These are phyloP conservation scores for Marasmius sp. DNA, from an alignment of 1,284 basidiomycete species.

Conservation along the genomic window DNA sequence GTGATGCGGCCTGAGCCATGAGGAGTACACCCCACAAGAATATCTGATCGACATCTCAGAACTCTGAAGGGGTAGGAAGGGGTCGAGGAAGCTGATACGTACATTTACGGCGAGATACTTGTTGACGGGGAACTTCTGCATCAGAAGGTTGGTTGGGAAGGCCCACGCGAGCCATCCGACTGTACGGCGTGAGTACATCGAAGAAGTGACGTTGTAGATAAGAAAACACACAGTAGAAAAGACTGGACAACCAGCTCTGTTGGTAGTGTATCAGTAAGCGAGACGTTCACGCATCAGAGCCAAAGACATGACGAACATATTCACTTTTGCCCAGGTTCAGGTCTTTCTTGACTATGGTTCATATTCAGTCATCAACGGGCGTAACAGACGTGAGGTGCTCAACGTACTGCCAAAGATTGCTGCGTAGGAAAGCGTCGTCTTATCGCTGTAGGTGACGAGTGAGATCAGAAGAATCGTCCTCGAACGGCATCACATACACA, in stretches of 20 bases:
- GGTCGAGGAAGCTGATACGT: not conserved
- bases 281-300: not conserved
- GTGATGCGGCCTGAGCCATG: too few relatives aligned
- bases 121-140: constrained; percentile 43
- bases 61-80: not conserved
- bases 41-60: constrained; percentile 23
- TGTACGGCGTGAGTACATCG: constrained; percentile 1
- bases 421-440: constrained; percentile 30
- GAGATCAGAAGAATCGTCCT: not conserved
- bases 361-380: not conserved
- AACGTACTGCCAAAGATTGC: constrained; percentile 25
- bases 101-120: constrained; percentile 42
- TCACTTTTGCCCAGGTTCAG: constrained; percentile 19
- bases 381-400: not conserved
- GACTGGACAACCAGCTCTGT: constrained; percentile 30
- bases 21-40: constrained; percentile 44
- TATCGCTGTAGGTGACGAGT: constrained; percentile 21
- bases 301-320: constrained; percentile 17
- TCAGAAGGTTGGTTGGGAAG: constrained; percentile 44
- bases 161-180: constrained; percentile 46
- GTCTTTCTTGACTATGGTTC: constrained; percentile 20
- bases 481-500: constrained; percentile 21
- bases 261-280: not conserved
- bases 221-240: constrained; percentile 37
- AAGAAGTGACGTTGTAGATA: not conserved